Percentiles rank a stretch among this genome's conserved stretches.
phyloP scores from a whole-genome alignment of 805 yeast species.

The Wickerhamomyces canadensis region DNA sequence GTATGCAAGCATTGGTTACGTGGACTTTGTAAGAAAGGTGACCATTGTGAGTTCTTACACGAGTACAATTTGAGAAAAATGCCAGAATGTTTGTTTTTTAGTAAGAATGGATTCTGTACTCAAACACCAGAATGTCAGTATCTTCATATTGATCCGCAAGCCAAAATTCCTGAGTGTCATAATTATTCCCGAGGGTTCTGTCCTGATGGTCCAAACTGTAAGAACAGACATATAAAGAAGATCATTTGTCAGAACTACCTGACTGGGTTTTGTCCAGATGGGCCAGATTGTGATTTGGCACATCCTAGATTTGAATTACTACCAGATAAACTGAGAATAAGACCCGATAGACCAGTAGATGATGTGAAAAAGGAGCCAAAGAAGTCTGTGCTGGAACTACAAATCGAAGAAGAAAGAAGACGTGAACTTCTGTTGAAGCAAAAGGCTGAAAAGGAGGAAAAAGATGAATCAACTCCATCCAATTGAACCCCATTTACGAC shows the following conservation, averaged over 20 bases:
- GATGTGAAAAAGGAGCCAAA: conserved; percentile 11
- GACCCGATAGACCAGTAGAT: conserved; percentile 26
- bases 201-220: conserved; percentile 84
- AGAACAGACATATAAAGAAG: conserved; percentile 72
- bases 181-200: conserved; percentile 88
- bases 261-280: conserved; percentile 91
- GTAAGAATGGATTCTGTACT: conserved; percentile 78
- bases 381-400: conserved; percentile 21
- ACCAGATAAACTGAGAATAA: conserved; percentile 34
- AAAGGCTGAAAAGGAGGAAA: conserved; percentile 4
- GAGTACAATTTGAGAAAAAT: conserved; percentile 90
- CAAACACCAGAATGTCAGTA: conserved; percentile 93
- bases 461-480: background rate
- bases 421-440: conserved; percentile 14
- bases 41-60: conserved; percentile 92
- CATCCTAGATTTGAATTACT: conserved; percentile 73
- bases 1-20: conserved; percentile 98
- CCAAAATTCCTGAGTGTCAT: conserved; percentile 82
- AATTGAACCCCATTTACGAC: background rate
- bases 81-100: conserved; percentile 92
- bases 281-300: conserved; percentile 60
- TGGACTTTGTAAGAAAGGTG: conserved; percentile 95
- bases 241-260: conserved; percentile 73
- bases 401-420: conserved; percentile 21
- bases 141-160: conserved; percentile 83